Conservation (phyloP, 2,329 filamentous ascomycete species). For the Venturia aucupariae region DNA sequence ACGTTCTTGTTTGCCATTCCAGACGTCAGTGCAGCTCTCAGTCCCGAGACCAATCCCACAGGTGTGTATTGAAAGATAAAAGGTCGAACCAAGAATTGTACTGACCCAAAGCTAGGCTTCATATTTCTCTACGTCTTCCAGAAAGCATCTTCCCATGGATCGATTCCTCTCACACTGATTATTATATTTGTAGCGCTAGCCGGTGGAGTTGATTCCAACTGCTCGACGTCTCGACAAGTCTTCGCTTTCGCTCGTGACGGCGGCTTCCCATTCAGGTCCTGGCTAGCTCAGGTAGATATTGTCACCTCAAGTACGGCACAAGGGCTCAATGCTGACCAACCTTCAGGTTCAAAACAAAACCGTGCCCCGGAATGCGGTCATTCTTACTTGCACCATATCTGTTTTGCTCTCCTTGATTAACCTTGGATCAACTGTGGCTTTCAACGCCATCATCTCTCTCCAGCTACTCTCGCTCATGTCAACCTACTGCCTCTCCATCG, state of each 20-base stretch:
- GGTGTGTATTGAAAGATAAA: neutral
- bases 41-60: neutral
- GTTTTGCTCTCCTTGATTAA: conserved; percentile 32
- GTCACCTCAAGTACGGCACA: neutral
- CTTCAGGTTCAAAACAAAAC: conserved; percentile 16
- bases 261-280: conserved; percentile 21
- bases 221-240: conserved; percentile 19
- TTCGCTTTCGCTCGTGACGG: conserved; percentile 23
- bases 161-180: conserved; percentile 21
- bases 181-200: conserved; percentile 20
- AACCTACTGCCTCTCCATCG: conserved; percentile 26
- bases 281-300: conserved; percentile 21
- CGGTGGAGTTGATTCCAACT: conserved; percentile 21
- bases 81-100: conserved; percentile 12
- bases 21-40: conserved; percentile 22
- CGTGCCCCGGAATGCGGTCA: conserved; percentile 19
- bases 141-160: conserved; percentile 20
- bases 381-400: conserved; percentile 24
- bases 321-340: neutral
- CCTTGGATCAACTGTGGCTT: conserved; percentile 31
- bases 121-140: conserved; percentile 29
- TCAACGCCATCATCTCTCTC: conserved; percentile 32
- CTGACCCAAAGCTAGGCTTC: conserved; percentile 23
- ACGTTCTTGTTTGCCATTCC: conserved; percentile 29
- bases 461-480: conserved; percentile 23